A percentile compares a stretch with the other conserved stretches of the same genome.
These are phyloP conservation scores for Beta macrorhiza DNA, from an alignment of 179 eudicot genomes.

Conservation along the genomic window DNA sequence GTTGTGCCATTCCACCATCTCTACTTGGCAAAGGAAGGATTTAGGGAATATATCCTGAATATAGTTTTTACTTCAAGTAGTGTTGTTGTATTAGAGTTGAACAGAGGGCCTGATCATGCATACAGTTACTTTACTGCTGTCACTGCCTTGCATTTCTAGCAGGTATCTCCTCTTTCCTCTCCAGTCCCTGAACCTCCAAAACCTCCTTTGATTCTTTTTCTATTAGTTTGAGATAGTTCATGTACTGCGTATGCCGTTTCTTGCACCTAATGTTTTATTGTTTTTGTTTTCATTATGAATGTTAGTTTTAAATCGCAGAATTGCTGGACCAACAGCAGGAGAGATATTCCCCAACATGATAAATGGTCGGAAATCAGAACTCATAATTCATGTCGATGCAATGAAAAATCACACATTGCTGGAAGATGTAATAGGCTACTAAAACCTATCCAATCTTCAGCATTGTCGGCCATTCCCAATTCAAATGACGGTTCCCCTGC, in stretches of 20 bases:
- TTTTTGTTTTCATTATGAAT: neutral
- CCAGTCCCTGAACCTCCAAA: neutral
- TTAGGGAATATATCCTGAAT: slow-evolving; percentile 9
- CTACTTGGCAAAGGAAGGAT: slow-evolving; percentile 11
- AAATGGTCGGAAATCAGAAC: slow-evolving; percentile 26
- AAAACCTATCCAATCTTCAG: slow-evolving; percentile 25
- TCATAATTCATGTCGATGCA: slow-evolving; percentile 22
- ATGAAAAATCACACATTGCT: slow-evolving; percentile 26
- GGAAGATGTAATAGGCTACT: slow-evolving; percentile 27
- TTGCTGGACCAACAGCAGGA: slow-evolving; percentile 41
- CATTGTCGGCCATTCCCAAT: slow-evolving; percentile 34
- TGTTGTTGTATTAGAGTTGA: slow-evolving; percentile 12
- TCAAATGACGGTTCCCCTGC: slow-evolving; percentile 55
- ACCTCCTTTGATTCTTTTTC: neutral
- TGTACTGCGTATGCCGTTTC: neutral
- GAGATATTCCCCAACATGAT: slow-evolving; percentile 18
- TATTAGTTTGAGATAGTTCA: neutral
- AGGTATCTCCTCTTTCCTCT: slow-evolving; percentile 42
- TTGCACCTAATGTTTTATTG: neutral
- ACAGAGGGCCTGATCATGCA: slow-evolving; percentile 42
- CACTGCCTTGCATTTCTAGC: slow-evolving; percentile 38
- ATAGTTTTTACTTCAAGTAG: neutral
- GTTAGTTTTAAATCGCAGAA: neutral
- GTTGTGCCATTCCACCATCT: neutral
- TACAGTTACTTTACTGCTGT: slow-evolving; percentile 45